Evolutionary conservation across 2,329 filamentous ascomycete genomes (phyloP).

Genomic region (Verticillium dahliae): DNA sequence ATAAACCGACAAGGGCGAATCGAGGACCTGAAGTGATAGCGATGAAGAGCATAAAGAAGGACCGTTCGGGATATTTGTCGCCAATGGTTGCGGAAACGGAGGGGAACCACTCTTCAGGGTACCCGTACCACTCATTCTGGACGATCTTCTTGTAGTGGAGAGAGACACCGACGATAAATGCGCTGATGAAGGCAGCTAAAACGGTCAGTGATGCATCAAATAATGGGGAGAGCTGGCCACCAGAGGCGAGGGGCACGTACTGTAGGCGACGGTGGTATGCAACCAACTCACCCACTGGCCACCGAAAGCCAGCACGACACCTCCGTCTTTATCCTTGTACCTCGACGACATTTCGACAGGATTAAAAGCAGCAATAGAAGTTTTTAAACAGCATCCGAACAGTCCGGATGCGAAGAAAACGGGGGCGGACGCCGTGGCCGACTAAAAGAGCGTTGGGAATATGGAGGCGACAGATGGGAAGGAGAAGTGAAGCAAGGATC

Average conservation of each 20-base stretch:
- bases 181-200: slow-evolving; percentile 78
- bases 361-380: slow-evolving; percentile 2
- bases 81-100: slow-evolving; percentile 96
- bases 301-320: slow-evolving; percentile 60
- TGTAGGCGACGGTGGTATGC: slow-evolving; percentile 79
- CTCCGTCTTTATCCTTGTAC: slow-evolving; percentile 60
- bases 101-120: slow-evolving; percentile 93
- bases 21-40: slow-evolving; percentile 91
- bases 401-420: slow-evolving; percentile 16
- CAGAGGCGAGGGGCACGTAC: slow-evolving; percentile 38
- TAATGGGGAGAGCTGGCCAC: slow-evolving; percentile 5
- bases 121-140: slow-evolving; percentile 91
- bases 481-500: neutral
- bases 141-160: slow-evolving; percentile 97
- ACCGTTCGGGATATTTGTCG: slow-evolving; percentile 92
- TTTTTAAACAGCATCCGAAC: slow-evolving; percentile 18
- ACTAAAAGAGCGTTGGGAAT: slow-evolving; percentile 3
- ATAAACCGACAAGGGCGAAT: slow-evolving; percentile 83
- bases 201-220: neutral
- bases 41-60: slow-evolving; percentile 96
- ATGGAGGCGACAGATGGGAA: neutral
- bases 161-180: slow-evolving; percentile 69
- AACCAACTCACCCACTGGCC: slow-evolving; percentile 86
- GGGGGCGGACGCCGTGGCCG: slow-evolving; percentile 1
- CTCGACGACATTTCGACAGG: slow-evolving; percentile 32